Percentiles rank a stretch among this genome's conserved stretches.
Evolutionary conservation across 495 filamentous ascomycete species (phyloP).

Genomic region (Mycothermus thermophilus): DNA sequence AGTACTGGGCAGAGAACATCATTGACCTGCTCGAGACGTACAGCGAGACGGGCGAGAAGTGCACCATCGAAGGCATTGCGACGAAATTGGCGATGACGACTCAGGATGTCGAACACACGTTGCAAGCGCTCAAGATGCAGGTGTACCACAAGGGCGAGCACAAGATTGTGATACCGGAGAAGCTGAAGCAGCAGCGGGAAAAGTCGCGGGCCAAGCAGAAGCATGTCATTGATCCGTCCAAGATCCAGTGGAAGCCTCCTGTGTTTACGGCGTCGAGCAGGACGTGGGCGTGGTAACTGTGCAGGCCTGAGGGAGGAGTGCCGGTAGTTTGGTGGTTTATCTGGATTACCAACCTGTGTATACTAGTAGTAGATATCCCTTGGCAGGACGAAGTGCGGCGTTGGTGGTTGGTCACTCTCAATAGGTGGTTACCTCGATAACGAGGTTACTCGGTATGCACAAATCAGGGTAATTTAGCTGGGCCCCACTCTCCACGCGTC

Average conservation of each 20-base stretch:
- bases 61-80: conserved; percentile 71
- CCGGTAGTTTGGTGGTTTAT: neutral
- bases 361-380: too few species aligned
- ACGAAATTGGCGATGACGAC: conserved; percentile 81
- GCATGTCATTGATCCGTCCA: conserved; percentile 58
- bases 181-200: conserved; percentile 56
- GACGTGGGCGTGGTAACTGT: conserved; percentile 84
- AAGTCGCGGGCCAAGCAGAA: conserved; percentile 57
- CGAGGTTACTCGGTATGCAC: too few species aligned
- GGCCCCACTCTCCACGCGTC: conserved; percentile 9
- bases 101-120: conserved; percentile 81
- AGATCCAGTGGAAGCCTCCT: conserved; percentile 88
- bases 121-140: conserved; percentile 88
- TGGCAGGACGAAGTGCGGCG: too few species aligned
- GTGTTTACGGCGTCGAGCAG: conserved; percentile 77
- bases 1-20: conserved; percentile 93
- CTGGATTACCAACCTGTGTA: too few species aligned
- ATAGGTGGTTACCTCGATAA: too few species aligned
- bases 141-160: conserved; percentile 88
- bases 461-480: conserved; percentile 13
- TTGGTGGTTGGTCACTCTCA: too few species aligned
- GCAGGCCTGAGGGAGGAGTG: neutral
- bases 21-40: conserved; percentile 63
- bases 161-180: conserved; percentile 72
- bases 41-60: conserved; percentile 45